Evolutionary conservation across 176 grass and related monocot genomes (phyloP).

Genomic region (Pontederia crassipes): DNA sequence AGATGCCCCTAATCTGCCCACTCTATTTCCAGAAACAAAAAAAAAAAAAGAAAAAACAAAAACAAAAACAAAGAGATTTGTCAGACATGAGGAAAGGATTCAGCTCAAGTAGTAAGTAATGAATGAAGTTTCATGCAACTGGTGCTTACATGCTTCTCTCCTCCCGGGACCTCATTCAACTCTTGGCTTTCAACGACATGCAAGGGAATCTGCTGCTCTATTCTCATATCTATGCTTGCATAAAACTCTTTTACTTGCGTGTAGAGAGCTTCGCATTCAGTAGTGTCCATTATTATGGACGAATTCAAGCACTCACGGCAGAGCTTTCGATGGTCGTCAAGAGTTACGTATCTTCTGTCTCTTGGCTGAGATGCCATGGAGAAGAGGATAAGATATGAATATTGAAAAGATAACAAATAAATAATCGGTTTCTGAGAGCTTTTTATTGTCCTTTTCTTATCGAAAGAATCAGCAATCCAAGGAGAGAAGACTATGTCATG

Average conservation of each 20-base stretch:
- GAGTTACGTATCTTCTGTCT: slow-evolving; percentile 65
- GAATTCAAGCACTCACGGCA: slow-evolving; percentile 87
- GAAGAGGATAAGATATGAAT: slow-evolving; percentile 14
- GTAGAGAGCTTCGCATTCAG: slow-evolving; percentile 73
- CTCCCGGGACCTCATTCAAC: slow-evolving; percentile 93
- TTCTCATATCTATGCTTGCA: slow-evolving; percentile 91
- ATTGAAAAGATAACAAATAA: slow-evolving; percentile 10
- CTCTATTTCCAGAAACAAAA: too few relatives aligned
- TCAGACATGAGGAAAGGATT: too few relatives aligned
- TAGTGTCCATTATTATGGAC: slow-evolving; percentile 70
- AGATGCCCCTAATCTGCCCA: too few relatives aligned
- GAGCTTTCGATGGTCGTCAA: slow-evolving; percentile 79
- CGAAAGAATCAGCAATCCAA: too few relatives aligned
- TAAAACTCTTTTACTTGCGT: slow-evolving; percentile 84
- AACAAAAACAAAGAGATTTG: too few relatives aligned
- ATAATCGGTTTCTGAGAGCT: not conserved
- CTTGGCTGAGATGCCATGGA: slow-evolving; percentile 42
- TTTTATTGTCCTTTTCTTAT: too few relatives aligned
- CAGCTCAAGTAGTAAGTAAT: too few relatives aligned
- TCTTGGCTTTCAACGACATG: slow-evolving; percentile 91
- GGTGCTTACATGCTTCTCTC: slow-evolving; percentile 62
- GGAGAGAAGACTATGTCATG: too few relatives aligned
- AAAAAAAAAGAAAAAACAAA: too few relatives aligned
- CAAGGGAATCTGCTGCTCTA: slow-evolving; percentile 83
- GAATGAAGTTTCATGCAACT: not conserved